Conservation (phyloP, 352 stramenopile species). For the Phytophthora quininea region DNA sequence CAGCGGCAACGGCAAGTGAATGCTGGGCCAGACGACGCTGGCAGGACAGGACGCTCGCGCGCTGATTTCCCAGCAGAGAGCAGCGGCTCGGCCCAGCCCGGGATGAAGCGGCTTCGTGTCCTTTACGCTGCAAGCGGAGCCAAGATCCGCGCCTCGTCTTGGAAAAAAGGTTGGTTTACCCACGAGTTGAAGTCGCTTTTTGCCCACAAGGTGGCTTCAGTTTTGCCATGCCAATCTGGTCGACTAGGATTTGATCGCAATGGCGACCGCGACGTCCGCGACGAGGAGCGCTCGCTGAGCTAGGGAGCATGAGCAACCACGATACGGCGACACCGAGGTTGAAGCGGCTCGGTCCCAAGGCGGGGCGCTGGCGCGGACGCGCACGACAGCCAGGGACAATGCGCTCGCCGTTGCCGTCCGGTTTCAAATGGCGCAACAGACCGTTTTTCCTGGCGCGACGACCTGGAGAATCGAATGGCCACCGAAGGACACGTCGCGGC, state of each 20-base stretch:
- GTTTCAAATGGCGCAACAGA: too few species aligned
- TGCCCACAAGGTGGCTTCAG: conserved; percentile 1
- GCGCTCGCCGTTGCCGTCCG: too few species aligned
- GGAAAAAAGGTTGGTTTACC: neutral
- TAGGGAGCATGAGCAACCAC: neutral
- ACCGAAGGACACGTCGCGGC: too few species aligned
- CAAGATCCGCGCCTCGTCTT: neutral
- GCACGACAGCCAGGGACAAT: too few species aligned
- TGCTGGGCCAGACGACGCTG: neutral
- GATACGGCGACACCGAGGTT: too few species aligned
- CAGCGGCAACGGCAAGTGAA: neutral
- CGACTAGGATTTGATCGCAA: neutral
- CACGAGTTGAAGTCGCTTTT: neutral
- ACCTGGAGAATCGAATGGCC: too few species aligned
- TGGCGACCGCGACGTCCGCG: neutral
- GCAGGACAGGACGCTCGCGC: neutral
- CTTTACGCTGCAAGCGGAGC: neutral
- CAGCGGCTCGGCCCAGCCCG: neutral
- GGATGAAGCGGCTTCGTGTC: neutral
- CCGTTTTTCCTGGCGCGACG: too few species aligned
- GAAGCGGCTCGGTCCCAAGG: too few species aligned
- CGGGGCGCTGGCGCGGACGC: too few species aligned
- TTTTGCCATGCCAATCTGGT: neutral
- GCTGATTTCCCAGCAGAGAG: neutral
- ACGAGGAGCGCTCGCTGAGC: neutral